phyloP scores from a whole-genome alignment of 345 rosid species.

The Citrus hindsii region DNA sequence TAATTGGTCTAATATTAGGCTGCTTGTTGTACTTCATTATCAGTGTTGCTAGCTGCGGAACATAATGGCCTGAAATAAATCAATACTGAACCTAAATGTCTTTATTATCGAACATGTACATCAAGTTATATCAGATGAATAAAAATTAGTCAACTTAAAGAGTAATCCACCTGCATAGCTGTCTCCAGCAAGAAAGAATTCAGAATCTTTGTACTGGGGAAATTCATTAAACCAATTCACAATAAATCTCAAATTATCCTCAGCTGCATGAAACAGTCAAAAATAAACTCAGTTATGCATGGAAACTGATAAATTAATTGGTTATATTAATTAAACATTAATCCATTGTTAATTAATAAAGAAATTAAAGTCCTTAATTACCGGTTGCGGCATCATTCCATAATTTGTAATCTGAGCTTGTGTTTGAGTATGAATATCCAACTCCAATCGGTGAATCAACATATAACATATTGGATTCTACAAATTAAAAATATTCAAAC shows the following conservation, averaged over 20 bases:
- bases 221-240: conserved; percentile 35
- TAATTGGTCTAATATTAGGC: conserved; percentile 17
- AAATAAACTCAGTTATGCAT: not conserved
- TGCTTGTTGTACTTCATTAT: conserved; percentile 29
- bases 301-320: not conserved
- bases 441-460: conserved; percentile 30
- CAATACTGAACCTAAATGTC: not conserved
- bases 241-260: conserved; percentile 33
- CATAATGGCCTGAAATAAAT: conserved; percentile 29
- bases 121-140: not conserved
- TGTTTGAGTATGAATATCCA: conserved; percentile 33
- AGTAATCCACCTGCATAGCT: conserved; percentile 36
- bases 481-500: not conserved
- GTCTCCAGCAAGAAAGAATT: conserved; percentile 35
- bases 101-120: not conserved
- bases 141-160: not conserved
- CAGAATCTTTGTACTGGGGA: conserved; percentile 23
- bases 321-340: not conserved
- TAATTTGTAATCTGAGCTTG: conserved; percentile 14
- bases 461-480: conserved; percentile 32
- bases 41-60: conserved; percentile 36
- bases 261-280: conserved; percentile 12
- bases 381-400: conserved; percentile 27
- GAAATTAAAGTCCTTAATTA: not conserved
- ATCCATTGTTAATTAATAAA: not conserved